Conservation (phyloP, 495 filamentous ascomycete genomes). For the Friedmanniomyces simplex region DNA sequence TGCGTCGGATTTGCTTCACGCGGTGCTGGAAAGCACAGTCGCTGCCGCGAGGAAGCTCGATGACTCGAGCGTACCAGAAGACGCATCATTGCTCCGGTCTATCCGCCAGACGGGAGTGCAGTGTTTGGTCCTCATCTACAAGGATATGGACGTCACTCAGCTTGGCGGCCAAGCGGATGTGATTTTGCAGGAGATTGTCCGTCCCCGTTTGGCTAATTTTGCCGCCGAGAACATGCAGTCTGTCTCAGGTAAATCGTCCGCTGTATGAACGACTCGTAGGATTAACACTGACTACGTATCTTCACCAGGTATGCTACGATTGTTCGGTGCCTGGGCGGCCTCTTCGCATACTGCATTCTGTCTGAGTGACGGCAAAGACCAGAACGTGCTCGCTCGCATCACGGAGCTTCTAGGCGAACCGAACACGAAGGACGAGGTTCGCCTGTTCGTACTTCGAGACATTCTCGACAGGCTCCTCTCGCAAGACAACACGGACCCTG, state of each 20-base stretch:
- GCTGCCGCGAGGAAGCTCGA: slow-evolving; percentile 47
- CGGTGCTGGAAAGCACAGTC: slow-evolving; percentile 68
- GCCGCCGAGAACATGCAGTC: slow-evolving; percentile 80
- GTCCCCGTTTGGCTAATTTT: slow-evolving; percentile 66
- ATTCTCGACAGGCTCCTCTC: slow-evolving; percentile 57
- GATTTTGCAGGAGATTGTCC: slow-evolving; percentile 64
- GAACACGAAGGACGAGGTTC: slow-evolving; percentile 81
- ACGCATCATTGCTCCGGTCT: slow-evolving; percentile 51
- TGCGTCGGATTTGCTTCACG: slow-evolving; percentile 52
- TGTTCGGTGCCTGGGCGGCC: slow-evolving; percentile 72
- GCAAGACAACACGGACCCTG: background rate
- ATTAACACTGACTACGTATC: too few relatives aligned
- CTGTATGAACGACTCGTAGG: background rate
- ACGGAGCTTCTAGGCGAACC: slow-evolving; percentile 59
- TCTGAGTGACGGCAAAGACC: slow-evolving; percentile 51
- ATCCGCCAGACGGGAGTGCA: slow-evolving; percentile 66
- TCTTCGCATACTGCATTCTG: slow-evolving; percentile 55
- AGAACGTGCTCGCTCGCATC: slow-evolving; percentile 51
- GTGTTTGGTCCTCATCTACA: slow-evolving; percentile 59
- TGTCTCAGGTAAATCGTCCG: slow-evolving; percentile 49
- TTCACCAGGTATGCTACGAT: slow-evolving; percentile 44
- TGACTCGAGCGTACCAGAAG: slow-evolving; percentile 32
- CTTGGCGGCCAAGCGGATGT: slow-evolving; percentile 34
- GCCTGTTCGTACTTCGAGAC: slow-evolving; percentile 62
- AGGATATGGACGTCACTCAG: background rate